These are phyloP conservation scores for Colletotrichum chlorophyti DNA, from an alignment of 2,329 filamentous ascomycete species.

Conservation along the genomic window DNA sequence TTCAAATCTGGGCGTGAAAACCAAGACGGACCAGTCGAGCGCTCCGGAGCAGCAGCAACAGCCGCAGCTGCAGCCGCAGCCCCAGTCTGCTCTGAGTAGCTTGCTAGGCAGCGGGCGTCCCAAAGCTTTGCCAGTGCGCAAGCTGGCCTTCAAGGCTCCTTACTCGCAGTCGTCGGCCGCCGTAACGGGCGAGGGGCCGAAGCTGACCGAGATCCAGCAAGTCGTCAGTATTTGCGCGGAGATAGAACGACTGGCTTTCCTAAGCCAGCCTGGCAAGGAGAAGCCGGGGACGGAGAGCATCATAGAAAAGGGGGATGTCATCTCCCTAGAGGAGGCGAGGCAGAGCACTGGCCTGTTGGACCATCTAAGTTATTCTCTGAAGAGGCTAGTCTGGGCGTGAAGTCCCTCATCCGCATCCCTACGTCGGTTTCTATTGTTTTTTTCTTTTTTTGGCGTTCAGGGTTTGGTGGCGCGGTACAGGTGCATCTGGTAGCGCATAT, in stretches of 20 bases:
- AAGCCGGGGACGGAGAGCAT: slow-evolving; percentile 50
- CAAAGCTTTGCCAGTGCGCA: slow-evolving; percentile 42
- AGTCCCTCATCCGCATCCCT: neutral
- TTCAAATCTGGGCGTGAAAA: slow-evolving; percentile 52
- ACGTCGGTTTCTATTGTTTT: neutral
- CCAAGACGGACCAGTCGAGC: slow-evolving; percentile 5
- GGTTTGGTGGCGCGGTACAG: slow-evolving; percentile 62
- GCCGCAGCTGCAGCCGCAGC: slow-evolving; percentile 4
- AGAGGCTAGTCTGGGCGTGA: slow-evolving; percentile 88
- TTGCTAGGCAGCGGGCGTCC: slow-evolving; percentile 48
- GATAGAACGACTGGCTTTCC: slow-evolving; percentile 72
- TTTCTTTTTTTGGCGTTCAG: slow-evolving; percentile 3
- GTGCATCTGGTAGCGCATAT: slow-evolving; percentile 95
- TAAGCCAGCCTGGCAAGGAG: slow-evolving; percentile 48
- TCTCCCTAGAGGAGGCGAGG: slow-evolving; percentile 84
- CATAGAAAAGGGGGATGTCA: slow-evolving; percentile 72
- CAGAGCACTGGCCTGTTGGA: slow-evolving; percentile 87
- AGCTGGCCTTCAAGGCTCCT: slow-evolving; percentile 62
- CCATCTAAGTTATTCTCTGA: slow-evolving; percentile 86
- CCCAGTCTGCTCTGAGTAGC: slow-evolving; percentile 44
- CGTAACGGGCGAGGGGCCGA: slow-evolving; percentile 55
- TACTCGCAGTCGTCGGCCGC: slow-evolving; percentile 60
- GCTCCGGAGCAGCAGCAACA: slow-evolving; percentile 1
- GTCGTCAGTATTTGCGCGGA: slow-evolving; percentile 74
- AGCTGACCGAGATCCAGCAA: slow-evolving; percentile 61